Conservation (phyloP, 495 filamentous ascomycete species). For the Penicillium robsamsonii region DNA sequence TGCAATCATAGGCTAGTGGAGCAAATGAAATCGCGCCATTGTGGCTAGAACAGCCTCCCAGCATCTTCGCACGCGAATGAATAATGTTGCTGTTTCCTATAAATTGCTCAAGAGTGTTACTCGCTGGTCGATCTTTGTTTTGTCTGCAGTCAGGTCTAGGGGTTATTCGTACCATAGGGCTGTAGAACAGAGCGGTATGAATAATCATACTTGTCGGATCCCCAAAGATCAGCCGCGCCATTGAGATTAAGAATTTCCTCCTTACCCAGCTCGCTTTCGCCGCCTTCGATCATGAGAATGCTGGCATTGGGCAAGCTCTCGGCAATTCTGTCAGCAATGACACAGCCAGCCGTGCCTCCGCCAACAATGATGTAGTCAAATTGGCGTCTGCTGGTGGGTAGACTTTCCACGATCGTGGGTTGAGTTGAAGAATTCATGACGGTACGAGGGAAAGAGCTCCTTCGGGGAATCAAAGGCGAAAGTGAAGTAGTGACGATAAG, state of each 20-base stretch:
- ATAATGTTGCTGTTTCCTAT: constrained; percentile 77
- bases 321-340: constrained; percentile 69
- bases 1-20: constrained; percentile 75
- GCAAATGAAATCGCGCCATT: constrained; percentile 85
- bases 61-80: constrained; percentile 78
- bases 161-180: no score
- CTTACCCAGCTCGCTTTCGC: constrained; percentile 10
- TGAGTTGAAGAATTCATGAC: no score
- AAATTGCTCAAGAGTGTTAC: neutral
- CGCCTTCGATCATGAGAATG: constrained; percentile 66
- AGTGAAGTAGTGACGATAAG: no score
- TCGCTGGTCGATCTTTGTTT: no score
- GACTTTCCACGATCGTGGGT: no score
- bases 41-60: constrained; percentile 82
- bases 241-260: no score
- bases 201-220: constrained; percentile 26
- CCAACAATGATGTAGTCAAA: constrained; percentile 81
- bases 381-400: no score
- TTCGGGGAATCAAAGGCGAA: no score
- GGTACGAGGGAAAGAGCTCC: no score
- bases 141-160: no score
- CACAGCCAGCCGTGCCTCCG: constrained; percentile 84
- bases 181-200: no score
- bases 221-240: no score
- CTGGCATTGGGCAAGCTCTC: constrained; percentile 64